Evolutionary conservation across 2,329 filamentous ascomycete genomes (phyloP).

Genomic region (Colletotrichum lini): DNA sequence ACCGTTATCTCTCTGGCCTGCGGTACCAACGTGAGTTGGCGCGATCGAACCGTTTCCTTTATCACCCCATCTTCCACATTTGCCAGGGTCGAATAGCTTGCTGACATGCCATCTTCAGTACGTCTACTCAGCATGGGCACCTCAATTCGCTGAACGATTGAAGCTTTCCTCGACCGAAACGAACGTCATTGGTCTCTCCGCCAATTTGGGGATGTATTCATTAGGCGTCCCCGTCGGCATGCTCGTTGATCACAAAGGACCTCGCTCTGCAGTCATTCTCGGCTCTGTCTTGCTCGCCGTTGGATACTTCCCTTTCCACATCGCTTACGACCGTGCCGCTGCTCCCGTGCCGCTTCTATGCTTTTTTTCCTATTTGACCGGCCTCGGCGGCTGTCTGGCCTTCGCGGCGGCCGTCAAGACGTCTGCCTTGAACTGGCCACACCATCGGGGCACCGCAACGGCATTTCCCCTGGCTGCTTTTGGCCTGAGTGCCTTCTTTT

Average conservation of each 20-base stretch:
- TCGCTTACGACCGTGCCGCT: conserved; percentile 79
- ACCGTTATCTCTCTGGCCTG: conserved; percentile 89
- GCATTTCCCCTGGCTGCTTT: conserved; percentile 94
- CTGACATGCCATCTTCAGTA: conserved; percentile 71
- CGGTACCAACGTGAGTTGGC: conserved; percentile 84
- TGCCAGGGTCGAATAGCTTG: neutral
- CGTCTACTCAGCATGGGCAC: conserved; percentile 98
- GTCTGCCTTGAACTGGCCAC: conserved; percentile 92
- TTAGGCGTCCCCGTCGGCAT: conserved; percentile 91
- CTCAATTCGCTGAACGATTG: conserved; percentile 90
- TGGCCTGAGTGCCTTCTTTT: conserved; percentile 96
- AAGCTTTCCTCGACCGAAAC: conserved; percentile 91
- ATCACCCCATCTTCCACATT: neutral
- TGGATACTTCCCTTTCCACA: conserved; percentile 89
- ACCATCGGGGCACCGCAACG: conserved; percentile 91
- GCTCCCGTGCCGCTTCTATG: conserved; percentile 76
- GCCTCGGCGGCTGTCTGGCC: conserved; percentile 90
- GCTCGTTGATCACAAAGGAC: conserved; percentile 86
- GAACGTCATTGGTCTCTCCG: conserved; percentile 89
- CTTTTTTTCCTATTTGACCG: conserved; percentile 88
- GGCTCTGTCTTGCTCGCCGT: conserved; percentile 80
- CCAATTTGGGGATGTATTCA: conserved; percentile 95
- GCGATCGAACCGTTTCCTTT: conserved; percentile 11
- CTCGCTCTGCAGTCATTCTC: conserved; percentile 81
- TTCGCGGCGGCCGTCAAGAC: conserved; percentile 90